phyloP scores from a whole-genome alignment of 2,329 filamentous ascomycete genomes.

The Ascosphaera apis region DNA sequence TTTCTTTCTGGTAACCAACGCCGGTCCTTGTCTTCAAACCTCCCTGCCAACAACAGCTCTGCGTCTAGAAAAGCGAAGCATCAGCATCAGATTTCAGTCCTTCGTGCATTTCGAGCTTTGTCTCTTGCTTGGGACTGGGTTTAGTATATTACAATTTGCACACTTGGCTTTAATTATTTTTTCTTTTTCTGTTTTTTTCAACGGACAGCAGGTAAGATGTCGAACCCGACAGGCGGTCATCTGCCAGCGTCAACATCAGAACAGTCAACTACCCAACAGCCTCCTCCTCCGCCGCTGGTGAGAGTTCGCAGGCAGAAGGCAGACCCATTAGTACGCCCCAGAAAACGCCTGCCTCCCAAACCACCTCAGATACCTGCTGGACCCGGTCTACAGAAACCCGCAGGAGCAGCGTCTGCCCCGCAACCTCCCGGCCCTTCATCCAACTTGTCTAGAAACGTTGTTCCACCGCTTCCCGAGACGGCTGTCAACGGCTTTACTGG shows the following conservation, averaged over 20 bases:
- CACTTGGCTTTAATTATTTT: no score
- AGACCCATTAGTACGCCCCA: slow-evolving; percentile 42
- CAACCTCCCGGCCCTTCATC: slow-evolving; percentile 6
- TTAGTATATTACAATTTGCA: no score
- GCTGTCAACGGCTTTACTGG: slow-evolving; percentile 21
- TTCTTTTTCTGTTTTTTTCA: background rate
- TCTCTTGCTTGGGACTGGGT: background rate
- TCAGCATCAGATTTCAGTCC: no score
- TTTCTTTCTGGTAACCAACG: no score
- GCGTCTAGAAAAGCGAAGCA: no score
- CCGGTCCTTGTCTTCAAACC: no score
- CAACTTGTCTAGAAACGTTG: slow-evolving; percentile 2
- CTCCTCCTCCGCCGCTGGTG: slow-evolving; percentile 21
- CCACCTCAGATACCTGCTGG: slow-evolving; percentile 5
- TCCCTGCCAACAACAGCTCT: no score
- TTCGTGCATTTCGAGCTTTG: no score
- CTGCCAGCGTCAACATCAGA: slow-evolving; percentile 12
- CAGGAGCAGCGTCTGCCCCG: slow-evolving; percentile 3
- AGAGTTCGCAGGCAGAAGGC: slow-evolving; percentile 27
- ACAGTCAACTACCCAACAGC: slow-evolving; percentile 23
- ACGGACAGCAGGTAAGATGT: background rate
- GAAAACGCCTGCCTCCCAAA: slow-evolving; percentile 20
- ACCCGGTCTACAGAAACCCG: slow-evolving; percentile 1
- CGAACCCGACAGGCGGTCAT: background rate
- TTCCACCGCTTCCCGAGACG: slow-evolving; percentile 4